Conservation (phyloP, 352 stramenopile species). For the Blastocystis sp. region DNA sequence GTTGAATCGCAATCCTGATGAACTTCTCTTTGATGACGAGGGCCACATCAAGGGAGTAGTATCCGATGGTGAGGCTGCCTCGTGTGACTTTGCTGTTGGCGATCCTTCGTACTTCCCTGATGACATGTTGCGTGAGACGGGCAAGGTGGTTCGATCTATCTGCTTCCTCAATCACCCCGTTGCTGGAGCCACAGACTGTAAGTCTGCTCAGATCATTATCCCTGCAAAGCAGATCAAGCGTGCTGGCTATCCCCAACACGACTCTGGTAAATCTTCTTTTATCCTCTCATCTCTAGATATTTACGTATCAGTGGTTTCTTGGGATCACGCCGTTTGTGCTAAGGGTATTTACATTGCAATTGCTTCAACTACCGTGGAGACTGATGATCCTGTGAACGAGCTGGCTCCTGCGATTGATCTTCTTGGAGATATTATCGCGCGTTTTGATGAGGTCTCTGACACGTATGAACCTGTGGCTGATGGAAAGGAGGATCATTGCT, state of each 20-base stretch:
- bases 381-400: conserved; percentile 83
- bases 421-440: conserved; percentile 86
- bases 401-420: conserved; percentile 86
- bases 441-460: conserved; percentile 88
- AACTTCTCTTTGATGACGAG: conserved; percentile 84
- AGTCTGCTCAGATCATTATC: conserved; percentile 98
- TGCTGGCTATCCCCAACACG: conserved; percentile 2
- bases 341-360: conserved; percentile 96
- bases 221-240: conserved; percentile 72
- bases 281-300: conserved; percentile 91
- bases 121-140: conserved; percentile 82
- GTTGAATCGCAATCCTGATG: conserved; percentile 80
- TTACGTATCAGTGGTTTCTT: conserved; percentile 92
- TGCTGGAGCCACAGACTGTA: conserved; percentile 83
- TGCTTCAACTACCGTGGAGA: conserved; percentile 93
- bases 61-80: conserved; percentile 81
- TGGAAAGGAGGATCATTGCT: conserved; percentile 87
- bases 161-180: conserved; percentile 97
- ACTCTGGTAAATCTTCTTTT: conserved; percentile 68
- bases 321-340: conserved; percentile 84
- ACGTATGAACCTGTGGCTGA: conserved; percentile 85
- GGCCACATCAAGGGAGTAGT: conserved; percentile 85
- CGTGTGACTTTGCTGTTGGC: conserved; percentile 91
- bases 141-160: conserved; percentile 91
- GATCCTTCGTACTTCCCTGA: conserved; percentile 94